phyloP scores from a whole-genome alignment of 805 yeast species.

The Myxozyma vanderwaltii region DNA sequence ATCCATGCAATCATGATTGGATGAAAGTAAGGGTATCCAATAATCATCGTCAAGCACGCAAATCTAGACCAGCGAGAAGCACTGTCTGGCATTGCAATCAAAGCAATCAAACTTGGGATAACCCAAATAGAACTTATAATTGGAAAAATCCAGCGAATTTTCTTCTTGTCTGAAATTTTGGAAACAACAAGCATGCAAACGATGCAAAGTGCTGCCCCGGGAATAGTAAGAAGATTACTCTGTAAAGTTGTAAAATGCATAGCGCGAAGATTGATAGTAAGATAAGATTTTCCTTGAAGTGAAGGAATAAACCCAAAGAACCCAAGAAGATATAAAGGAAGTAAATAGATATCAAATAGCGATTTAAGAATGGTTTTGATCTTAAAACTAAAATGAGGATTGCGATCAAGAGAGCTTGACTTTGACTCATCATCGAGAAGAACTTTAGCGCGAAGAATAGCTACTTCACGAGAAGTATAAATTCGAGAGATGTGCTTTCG shows the following conservation, averaged over 20 bases:
- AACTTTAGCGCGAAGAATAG: slow-evolving; percentile 31
- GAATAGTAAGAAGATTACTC: slow-evolving; percentile 56
- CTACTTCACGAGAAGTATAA: slow-evolving; percentile 25
- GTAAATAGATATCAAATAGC: slow-evolving; percentile 22
- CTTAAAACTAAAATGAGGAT: slow-evolving; percentile 9
- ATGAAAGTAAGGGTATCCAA: slow-evolving; percentile 54
- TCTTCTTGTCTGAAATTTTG: slow-evolving; percentile 22
- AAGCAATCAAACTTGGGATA: slow-evolving; percentile 28
- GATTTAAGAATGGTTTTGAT: slow-evolving; percentile 16
- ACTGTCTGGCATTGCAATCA: slow-evolving; percentile 35
- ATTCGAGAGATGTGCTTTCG: slow-evolving; percentile 22
- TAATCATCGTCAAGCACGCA: slow-evolving; percentile 36
- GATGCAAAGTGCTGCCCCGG: slow-evolving; percentile 43
- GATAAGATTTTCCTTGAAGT: slow-evolving; percentile 25
- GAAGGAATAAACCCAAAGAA: slow-evolving; percentile 32
- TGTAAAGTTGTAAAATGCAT: slow-evolving; percentile 56
- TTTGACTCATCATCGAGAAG: slow-evolving; percentile 27
- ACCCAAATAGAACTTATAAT: slow-evolving; percentile 28
- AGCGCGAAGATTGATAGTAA: slow-evolving; percentile 52
- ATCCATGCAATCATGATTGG: slow-evolving; percentile 61
- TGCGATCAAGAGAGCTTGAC: slow-evolving; percentile 20
- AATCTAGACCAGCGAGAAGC: slow-evolving; percentile 32
- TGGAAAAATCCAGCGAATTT: slow-evolving; percentile 29
- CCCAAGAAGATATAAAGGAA: slow-evolving; percentile 28
- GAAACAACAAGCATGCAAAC: slow-evolving; percentile 38